A percentile compares a stretch with the other conserved stretches of the same genome.
phyloP scores from a whole-genome alignment of 2,329 filamentous ascomycete genomes.

The Fusarium sp. region DNA sequence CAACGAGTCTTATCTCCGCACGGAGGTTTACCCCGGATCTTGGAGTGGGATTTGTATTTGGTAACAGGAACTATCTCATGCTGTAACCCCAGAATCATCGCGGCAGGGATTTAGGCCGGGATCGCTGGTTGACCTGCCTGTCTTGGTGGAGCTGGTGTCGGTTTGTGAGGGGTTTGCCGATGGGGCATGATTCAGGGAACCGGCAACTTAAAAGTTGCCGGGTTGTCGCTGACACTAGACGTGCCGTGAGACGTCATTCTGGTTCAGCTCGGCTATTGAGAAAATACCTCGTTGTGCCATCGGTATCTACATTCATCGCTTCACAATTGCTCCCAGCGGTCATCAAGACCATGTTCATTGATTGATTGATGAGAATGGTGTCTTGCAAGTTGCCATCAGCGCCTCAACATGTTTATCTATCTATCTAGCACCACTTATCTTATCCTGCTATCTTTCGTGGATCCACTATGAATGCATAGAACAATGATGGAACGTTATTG shows the following conservation, averaged over 20 bases:
- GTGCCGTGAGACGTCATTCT: background rate
- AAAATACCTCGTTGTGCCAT: background rate
- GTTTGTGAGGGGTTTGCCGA: conserved; percentile 35
- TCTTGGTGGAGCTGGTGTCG: conserved; percentile 17
- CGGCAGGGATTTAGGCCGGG: conserved; percentile 13
- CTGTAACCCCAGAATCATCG: conserved; percentile 27
- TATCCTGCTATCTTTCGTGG: background rate
- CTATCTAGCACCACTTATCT: background rate
- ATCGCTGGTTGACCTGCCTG: conserved; percentile 19
- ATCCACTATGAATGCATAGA: background rate
- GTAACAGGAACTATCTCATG: conserved; percentile 2
- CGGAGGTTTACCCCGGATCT: conserved; percentile 28
- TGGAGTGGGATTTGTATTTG: conserved; percentile 11
- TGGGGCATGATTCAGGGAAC: conserved; percentile 20
- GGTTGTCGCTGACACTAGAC: background rate
- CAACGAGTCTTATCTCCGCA: conserved; percentile 33
- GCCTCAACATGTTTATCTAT: background rate
- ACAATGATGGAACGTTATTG: background rate
- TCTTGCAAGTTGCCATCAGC: background rate
- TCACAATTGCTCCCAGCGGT: fast-evolving
- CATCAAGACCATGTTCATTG: fast-evolving
- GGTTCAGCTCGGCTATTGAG: background rate
- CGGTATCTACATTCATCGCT: background rate
- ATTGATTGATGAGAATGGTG: background rate
- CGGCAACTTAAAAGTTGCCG: conserved; percentile 28